Conservation (phyloP, 768 basidiomycete species). For the Agrocybe chaxingu region DNA sequence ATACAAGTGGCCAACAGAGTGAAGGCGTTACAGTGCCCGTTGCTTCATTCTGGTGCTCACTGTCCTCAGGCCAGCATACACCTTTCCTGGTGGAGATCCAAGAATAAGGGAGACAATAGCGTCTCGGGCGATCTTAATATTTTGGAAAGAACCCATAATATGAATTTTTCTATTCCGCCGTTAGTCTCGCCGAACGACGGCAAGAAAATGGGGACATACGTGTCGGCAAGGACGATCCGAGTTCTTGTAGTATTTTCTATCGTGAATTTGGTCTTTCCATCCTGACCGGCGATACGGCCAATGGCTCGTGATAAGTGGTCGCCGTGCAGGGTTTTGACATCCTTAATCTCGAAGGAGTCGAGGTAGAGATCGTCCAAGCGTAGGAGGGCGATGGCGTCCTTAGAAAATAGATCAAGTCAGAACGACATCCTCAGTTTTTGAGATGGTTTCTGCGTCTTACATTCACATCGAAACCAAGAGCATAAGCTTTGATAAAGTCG, state of each 20-base stretch:
- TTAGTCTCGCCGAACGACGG: neutral
- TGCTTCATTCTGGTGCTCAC: constrained; percentile 94
- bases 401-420: neutral
- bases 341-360: constrained; percentile 98
- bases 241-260: constrained; percentile 97
- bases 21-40: constrained; percentile 60
- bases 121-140: constrained; percentile 96
- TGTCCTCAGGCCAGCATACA: constrained; percentile 86
- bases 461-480: constrained; percentile 93
- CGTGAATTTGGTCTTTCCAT: constrained; percentile 97
- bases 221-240: constrained; percentile 97
- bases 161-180: constrained; percentile 78
- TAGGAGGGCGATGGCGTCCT: constrained; percentile 95
- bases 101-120: constrained; percentile 94
- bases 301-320: constrained; percentile 99
- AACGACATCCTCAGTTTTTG: neutral
- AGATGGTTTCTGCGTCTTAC: constrained; percentile 36
- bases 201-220: constrained; percentile 51
- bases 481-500: constrained; percentile 94
- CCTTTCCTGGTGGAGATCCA: constrained; percentile 93
- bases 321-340: constrained; percentile 96
- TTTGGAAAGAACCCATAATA: constrained; percentile 97
- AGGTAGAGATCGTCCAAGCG: constrained; percentile 96
- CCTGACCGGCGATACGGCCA: constrained; percentile 97
- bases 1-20: neutral